These are phyloP conservation scores for Aspergillus chevalieri DNA, from an alignment of 2,329 filamentous ascomycete species.

Conservation along the genomic window DNA sequence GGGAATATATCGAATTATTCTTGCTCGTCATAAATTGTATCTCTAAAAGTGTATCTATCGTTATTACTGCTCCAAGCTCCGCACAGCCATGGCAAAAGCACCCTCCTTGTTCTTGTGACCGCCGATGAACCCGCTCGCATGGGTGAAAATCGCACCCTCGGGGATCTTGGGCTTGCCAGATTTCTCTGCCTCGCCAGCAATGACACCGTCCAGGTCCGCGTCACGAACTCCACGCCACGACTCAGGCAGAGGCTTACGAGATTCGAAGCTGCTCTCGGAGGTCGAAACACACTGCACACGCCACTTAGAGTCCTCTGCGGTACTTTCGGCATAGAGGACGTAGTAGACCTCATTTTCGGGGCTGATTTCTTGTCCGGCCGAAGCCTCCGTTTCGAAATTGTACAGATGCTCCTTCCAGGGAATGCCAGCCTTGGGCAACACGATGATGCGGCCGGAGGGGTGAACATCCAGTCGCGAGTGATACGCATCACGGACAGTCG, in stretches of 20 bases:
- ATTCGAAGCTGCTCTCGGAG: slow-evolving; percentile 78
- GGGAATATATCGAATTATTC: background rate
- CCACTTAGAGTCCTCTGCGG: slow-evolving; percentile 73
- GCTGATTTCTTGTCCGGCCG: slow-evolving; percentile 28
- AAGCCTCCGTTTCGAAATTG: slow-evolving; percentile 63
- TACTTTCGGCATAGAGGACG: slow-evolving; percentile 83
- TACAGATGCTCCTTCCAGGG: slow-evolving; percentile 98
- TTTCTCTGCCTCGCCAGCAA: slow-evolving; percentile 35
- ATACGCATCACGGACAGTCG: slow-evolving; percentile 72
- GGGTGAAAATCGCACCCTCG: slow-evolving; percentile 75
- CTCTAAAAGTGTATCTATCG: background rate
- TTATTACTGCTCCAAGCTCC: slow-evolving; percentile 27
- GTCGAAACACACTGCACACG: slow-evolving; percentile 87
- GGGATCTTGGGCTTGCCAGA: slow-evolving; percentile 33
- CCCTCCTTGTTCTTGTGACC: slow-evolving; percentile 90
- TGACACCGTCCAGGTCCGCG: slow-evolving; percentile 64
- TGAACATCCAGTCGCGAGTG: slow-evolving; percentile 61
- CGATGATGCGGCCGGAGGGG: slow-evolving; percentile 68
- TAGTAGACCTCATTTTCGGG: slow-evolving; percentile 63
- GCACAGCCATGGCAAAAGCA: slow-evolving; percentile 70
- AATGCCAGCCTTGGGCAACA: slow-evolving; percentile 68
- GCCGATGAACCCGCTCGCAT: slow-evolving; percentile 92
- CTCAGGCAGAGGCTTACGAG: slow-evolving; percentile 84
- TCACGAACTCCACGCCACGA: slow-evolving; percentile 89
- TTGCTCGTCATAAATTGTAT: background rate